Base-by-base conservation (phyloP, 768 basidiomycete genomes). In the Psilocybe cyanescens region DNA sequence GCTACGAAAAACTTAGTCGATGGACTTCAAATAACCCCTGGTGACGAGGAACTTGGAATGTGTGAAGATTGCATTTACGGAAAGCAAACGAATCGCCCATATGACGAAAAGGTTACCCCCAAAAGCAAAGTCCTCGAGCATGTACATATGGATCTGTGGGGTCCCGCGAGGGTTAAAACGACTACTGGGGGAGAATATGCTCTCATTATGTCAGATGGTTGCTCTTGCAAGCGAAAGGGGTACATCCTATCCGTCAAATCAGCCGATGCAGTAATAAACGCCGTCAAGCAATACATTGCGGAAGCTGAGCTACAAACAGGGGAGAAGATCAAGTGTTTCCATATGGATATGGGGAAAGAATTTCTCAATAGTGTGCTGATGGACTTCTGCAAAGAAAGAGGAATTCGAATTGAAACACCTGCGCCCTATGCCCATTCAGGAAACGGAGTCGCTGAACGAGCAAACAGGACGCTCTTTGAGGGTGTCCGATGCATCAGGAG, bases 391-490 rank as follows among this genome's bases (percentile, higher is more conserved):
- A 19, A 4, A 11, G 29, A 59, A 16, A 7, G 53, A n/a, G 60
- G 66, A 2, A 67, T 65, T 12, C 41, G 8, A 4, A 47, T 59
- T 33, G 65, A 76, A 51, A 63, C 59, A 0, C 74, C 70, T 0
- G 65, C 67, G 0, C 67, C 72, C 1, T 65, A 78, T 61, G 68
- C 72, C 0, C 74, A 72, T 1, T 45, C 69, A 2, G 68, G 73
- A 39, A 78, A 78, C 46, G 74, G 76, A 0, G 60, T 70, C 0
- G 73, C 68, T 0, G 73, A 79, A 55, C 65, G 68, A 0, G 53
- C 59, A 2, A 76, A 75, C 48, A 50, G 65, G 0, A 74, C 71
- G 1, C 60, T 76, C 2, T 49, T 73, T 9, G 71, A 75, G 6
- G 47, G 65, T 2, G 66, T 63, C 0, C 58, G 72, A 0, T 60